These are phyloP conservation scores for Citrus unshiu DNA, from an alignment of 345 rosid genomes.

Conservation along the genomic window DNA sequence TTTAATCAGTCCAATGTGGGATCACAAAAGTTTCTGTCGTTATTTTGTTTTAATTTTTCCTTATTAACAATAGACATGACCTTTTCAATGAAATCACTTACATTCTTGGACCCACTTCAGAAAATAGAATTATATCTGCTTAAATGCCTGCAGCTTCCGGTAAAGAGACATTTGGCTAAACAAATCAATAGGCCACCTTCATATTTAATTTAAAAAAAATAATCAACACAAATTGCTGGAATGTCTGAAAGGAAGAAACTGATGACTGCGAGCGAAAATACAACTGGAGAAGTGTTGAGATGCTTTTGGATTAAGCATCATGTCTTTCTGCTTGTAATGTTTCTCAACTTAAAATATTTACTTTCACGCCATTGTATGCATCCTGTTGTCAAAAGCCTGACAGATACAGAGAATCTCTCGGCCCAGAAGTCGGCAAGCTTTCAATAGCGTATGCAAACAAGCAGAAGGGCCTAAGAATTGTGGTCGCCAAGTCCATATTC, in stretches of 20 bases:
- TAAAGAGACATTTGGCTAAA: neutral
- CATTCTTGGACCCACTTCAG: neutral
- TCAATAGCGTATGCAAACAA: neutral
- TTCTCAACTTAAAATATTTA: neutral
- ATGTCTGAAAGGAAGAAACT: neutral
- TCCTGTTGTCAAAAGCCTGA: neutral
- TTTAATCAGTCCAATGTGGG: neutral
- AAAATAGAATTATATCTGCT: neutral
- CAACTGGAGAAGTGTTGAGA: neutral
- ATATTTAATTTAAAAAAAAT: neutral
- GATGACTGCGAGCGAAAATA: neutral
- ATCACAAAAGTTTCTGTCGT: neutral
- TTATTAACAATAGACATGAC: neutral
- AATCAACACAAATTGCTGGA: neutral
- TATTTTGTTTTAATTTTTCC: neutral
- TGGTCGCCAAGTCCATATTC: neutral
- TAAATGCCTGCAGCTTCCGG: neutral
- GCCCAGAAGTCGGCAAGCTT: neutral
- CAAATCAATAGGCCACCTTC: neutral
- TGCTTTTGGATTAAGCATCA: slow-evolving; percentile 4
- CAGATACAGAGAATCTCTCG: neutral
- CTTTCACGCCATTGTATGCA: neutral
- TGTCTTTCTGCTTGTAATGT: neutral
- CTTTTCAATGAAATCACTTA: neutral
- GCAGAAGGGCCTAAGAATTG: neutral